phyloP scores from a whole-genome alignment of 2,329 filamentous ascomycete genomes.

The Rhynchosporium graminicola region DNA sequence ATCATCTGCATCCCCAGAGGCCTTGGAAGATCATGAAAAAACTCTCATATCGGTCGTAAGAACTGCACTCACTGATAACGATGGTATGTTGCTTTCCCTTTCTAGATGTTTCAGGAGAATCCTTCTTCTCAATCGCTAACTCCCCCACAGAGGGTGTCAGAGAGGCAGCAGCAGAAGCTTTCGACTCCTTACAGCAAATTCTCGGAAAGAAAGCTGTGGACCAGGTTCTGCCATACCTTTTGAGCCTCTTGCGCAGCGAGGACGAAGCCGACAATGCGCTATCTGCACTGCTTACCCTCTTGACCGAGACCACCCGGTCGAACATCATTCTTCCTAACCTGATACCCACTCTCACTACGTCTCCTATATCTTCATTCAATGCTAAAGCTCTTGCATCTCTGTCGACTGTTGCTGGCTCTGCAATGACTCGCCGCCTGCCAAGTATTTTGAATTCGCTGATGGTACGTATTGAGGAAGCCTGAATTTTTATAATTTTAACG shows the following conservation, averaged over 20 bases:
- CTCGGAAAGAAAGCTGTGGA: slow-evolving; percentile 94
- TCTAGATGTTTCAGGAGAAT: no score
- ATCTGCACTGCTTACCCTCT: slow-evolving; percentile 85
- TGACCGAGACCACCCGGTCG: slow-evolving; percentile 89
- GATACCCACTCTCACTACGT: slow-evolving; percentile 86
- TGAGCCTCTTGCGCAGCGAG: slow-evolving; percentile 84
- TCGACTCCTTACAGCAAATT: slow-evolving; percentile 91
- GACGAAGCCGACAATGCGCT: slow-evolving; percentile 89
- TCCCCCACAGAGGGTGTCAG: slow-evolving; percentile 67
- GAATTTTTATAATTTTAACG: no score
- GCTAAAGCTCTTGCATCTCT: slow-evolving; percentile 90
- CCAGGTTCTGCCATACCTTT: slow-evolving; percentile 88
- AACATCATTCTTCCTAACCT: slow-evolving; percentile 97
- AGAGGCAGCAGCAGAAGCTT: slow-evolving; percentile 94
- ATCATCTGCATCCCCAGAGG: slow-evolving; percentile 81
- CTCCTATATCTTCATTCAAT: slow-evolving; percentile 92
- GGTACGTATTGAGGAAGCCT: slow-evolving; percentile 35
- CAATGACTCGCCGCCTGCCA: slow-evolving; percentile 88
- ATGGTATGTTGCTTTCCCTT: slow-evolving; percentile 42
- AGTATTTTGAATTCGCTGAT: slow-evolving; percentile 91
- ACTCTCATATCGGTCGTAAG: slow-evolving; percentile 92
- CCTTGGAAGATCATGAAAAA: slow-evolving; percentile 92
- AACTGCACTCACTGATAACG: slow-evolving; percentile 85
- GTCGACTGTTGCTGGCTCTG: slow-evolving; percentile 83
- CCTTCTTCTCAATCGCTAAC: no score